Evolutionary conservation across 1,284 basidiomycete species (phyloP), one percentile per base, ranked within the genome.

Genomic region (Pseudozyma sp.): DNA sequence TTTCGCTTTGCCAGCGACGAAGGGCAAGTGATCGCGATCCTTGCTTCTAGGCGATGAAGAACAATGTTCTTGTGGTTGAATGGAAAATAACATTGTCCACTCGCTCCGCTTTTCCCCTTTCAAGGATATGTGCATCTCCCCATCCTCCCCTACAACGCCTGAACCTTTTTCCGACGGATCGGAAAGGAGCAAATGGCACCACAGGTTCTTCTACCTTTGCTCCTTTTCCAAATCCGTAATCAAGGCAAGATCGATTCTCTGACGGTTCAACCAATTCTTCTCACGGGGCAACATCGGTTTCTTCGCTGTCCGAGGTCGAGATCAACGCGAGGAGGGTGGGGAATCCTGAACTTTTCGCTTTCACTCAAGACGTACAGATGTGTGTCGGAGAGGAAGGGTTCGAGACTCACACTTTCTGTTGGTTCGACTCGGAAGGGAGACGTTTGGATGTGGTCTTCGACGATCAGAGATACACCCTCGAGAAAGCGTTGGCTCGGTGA

Each of bases 1-100:
- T 7, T 49, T 72, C 24, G 64, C 46, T 4, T 29, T 72, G 9
- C 58, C 60, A 7, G 33, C 13, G 14, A 16, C 31, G 11, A 57
- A 53, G 33, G 55, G 47, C 35, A 46, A 52, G 48, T 24, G 24
- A 24, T 24, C 4, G 24, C 24, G 24, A 24, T 24, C 24, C 24
- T 24, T 24, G 24, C 24, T 24, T 24, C 4, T 4, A 4, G 4
- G 24, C 2, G 24, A 24, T 24, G 24, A 24, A 24, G 24, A 24
- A 24, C 35, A 37, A 37, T 2, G 14, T 37, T 5, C 35, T 10
- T 37, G 2, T 10, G 2, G 35, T 1, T 10, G 35, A 37, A 37
- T 37, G 35, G 35, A 24, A 24, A 24, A n/a, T n/a, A 24, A 24
- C 24, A 24, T 24, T 24, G 24, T 24, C 24, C 24, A 24, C 24